Percentiles rank a stretch among this genome's conserved stretches.
phyloP scores from a whole-genome alignment of 495 filamentous ascomycete species.

The Aspergillus bridgeri region DNA sequence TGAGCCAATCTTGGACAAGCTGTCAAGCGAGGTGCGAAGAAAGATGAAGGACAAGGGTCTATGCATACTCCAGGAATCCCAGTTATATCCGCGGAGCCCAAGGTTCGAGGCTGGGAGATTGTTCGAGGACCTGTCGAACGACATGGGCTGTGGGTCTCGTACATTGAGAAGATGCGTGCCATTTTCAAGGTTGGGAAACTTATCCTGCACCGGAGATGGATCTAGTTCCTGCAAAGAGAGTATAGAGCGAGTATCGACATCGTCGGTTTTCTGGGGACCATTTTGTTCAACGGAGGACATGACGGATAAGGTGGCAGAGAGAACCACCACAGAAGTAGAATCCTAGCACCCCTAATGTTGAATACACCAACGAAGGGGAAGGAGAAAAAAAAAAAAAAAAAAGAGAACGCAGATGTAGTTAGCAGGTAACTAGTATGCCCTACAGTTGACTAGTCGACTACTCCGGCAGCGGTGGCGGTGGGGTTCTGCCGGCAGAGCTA shows the following conservation, averaged over 20 bases:
- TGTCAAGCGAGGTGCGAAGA: background rate
- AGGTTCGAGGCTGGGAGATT: constrained; percentile 23
- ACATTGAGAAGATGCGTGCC: constrained; percentile 56
- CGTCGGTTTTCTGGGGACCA: constrained; percentile 20
- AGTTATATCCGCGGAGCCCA: constrained; percentile 57
- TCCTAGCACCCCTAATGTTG: no score
- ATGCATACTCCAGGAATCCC: constrained; percentile 59
- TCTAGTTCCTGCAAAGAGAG: constrained; percentile 74
- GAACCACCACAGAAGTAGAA: no score
- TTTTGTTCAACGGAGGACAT: constrained; percentile 11
- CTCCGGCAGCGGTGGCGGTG: no score
- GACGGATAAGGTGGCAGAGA: background rate
- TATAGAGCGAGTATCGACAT: constrained; percentile 44
- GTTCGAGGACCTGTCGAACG: background rate
- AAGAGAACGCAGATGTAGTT: no score
- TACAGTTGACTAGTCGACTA: no score
- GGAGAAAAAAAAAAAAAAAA: no score
- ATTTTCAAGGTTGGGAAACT: constrained; percentile 45
- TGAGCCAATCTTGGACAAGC: background rate
- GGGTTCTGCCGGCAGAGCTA: background rate
- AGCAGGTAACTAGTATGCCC: no score
- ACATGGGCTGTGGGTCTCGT: constrained; percentile 15
- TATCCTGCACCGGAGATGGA: constrained; percentile 73
- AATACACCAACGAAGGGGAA: no score
- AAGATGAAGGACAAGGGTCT: background rate